Evolutionary conservation across 108 stramenopile species (phyloP).

Genomic region (Fistulifera pelliculosa): DNA sequence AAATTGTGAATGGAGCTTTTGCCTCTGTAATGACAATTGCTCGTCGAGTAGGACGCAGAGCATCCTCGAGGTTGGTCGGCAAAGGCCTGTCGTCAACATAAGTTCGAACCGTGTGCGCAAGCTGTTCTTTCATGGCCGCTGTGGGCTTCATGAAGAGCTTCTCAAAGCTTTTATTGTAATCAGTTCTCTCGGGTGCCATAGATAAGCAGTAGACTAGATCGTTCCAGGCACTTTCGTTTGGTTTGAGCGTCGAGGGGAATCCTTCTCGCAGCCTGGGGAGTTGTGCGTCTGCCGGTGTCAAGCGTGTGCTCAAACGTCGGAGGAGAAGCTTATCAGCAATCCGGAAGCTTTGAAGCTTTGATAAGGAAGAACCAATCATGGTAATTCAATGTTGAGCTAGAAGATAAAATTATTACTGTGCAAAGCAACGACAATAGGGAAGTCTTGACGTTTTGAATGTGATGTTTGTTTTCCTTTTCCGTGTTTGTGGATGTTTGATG

Average conservation of each 20-base stretch:
- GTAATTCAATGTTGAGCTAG: no score
- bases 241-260: neutral
- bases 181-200: conserved; percentile 10
- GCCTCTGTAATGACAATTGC: conserved; percentile 68
- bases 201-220: conserved; percentile 12
- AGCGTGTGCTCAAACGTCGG: no score
- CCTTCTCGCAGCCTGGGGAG: no score
- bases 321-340: no score
- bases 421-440: no score
- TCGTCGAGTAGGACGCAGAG: conserved; percentile 18
- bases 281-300: no score
- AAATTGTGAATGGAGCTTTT: conserved; percentile 46
- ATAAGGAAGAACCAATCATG: no score
- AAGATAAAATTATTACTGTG: no score
- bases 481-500: no score
- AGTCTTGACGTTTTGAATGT: no score
- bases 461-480: no score
- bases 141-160: neutral
- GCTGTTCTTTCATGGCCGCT: neutral
- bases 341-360: no score
- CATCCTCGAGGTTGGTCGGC: conserved; percentile 30
- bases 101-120: neutral
- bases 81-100: conserved; percentile 10
- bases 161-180: conserved; percentile 1
- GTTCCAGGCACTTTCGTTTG: conserved; percentile 2